phyloP scores from a whole-genome alignment of 2,329 filamentous ascomycete species.

The Xylaria sp. region DNA sequence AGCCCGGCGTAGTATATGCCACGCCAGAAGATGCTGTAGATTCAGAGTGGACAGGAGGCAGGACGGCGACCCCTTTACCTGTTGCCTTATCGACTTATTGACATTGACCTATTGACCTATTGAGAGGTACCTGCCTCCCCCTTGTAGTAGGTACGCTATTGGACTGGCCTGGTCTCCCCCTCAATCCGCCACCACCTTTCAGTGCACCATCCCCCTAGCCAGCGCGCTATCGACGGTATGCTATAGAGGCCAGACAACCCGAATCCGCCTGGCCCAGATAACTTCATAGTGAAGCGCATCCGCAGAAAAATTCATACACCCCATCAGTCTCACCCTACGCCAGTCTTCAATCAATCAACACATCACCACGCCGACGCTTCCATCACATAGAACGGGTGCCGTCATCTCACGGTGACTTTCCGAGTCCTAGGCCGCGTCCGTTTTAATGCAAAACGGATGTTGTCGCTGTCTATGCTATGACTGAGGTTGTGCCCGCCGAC shows the following conservation, averaged over 20 bases:
- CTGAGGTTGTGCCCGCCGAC: conserved; percentile 74
- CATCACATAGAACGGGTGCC: conserved; percentile 48
- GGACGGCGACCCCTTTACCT: too few species aligned
- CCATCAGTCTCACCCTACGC: conserved; percentile 35
- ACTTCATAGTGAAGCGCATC: conserved; percentile 34
- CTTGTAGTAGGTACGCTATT: conserved; percentile 15
- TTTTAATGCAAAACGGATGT: conserved; percentile 76
- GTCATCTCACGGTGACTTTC: conserved; percentile 50
- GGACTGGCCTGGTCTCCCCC: conserved; percentile 6
- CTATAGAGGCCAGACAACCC: conserved; percentile 31
- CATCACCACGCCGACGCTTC: conserved; percentile 51
- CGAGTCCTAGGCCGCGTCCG: conserved; percentile 59
- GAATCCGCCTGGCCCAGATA: conserved; percentile 27
- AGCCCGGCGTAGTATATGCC: neutral
- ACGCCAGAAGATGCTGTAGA: neutral
- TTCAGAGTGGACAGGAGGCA: neutral
- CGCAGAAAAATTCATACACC: conserved; percentile 42
- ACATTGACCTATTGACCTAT: too few species aligned
- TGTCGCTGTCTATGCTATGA: conserved; percentile 75
- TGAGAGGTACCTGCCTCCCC: conserved; percentile 9
- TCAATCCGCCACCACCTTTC: conserved; percentile 20
- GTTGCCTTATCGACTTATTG: too few species aligned
- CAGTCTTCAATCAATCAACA: conserved; percentile 47
- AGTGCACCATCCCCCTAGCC: conserved; percentile 27
- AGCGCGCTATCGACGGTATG: conserved; percentile 28